These are phyloP conservation scores for Crepidotus sp. DNA, from an alignment of 1,284 basidiomycete genomes.

Conservation along the genomic window DNA sequence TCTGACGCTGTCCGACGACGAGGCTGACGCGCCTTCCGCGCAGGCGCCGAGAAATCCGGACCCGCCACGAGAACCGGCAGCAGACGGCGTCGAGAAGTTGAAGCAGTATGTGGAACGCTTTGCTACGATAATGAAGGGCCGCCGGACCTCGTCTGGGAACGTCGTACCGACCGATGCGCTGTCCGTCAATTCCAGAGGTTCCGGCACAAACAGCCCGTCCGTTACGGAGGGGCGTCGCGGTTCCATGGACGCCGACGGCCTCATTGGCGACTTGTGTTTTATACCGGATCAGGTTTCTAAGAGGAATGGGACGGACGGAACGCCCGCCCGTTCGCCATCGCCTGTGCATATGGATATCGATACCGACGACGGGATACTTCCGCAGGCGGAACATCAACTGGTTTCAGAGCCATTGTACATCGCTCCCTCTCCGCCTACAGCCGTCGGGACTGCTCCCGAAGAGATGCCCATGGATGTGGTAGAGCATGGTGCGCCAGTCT, in stretches of 20 bases:
- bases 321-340: background rate
- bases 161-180: background rate
- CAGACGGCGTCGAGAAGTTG: too few species aligned
- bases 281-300: background rate
- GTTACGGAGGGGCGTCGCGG: background rate
- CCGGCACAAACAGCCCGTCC: background rate
- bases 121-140: too few species aligned
- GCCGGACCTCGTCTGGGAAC: too few species aligned
- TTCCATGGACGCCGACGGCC: background rate
- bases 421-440: background rate
- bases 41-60: background rate
- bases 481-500: background rate
- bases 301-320: background rate
- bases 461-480: background rate
- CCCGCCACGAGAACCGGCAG: too few species aligned
- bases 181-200: background rate
- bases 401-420: background rate
- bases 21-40: background rate
- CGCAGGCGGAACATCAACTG: background rate
- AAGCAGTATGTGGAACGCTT: too few species aligned
- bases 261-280: background rate
- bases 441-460: background rate
- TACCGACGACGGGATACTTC: background rate
- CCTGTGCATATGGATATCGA: constrained; percentile 5
- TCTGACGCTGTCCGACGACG: constrained; percentile 4